Conservation (phyloP, 441 rosid genomes). For the Aquilaria agallochum region DNA sequence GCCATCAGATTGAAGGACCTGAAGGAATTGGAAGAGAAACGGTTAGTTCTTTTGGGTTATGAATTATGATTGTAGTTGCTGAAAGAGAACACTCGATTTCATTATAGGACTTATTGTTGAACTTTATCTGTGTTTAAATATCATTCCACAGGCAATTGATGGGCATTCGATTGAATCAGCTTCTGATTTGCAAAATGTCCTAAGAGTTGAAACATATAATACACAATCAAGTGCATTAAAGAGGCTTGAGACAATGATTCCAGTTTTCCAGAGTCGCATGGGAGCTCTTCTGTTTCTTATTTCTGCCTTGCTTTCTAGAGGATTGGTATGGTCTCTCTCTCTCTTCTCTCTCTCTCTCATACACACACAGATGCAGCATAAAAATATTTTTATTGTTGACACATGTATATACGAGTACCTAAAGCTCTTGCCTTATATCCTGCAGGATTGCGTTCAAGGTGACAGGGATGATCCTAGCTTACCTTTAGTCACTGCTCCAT, state of each 20-base stretch:
- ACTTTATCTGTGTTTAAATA: slow-evolving; percentile 27
- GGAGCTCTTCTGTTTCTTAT: slow-evolving; percentile 93
- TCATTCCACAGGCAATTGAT: slow-evolving; percentile 47
- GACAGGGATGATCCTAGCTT: slow-evolving; percentile 95
- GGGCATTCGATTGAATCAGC: slow-evolving; percentile 77
- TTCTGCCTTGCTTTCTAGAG: slow-evolving; percentile 92
- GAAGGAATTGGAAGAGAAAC: slow-evolving; percentile 33
- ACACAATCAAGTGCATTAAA: slow-evolving; percentile 47
- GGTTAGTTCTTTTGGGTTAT: slow-evolving; percentile 38
- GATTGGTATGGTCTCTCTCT: slow-evolving; percentile 65
- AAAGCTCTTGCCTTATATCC: not conserved
- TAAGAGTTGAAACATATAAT: slow-evolving; percentile 60
- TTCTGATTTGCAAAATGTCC: slow-evolving; percentile 68
- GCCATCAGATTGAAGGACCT: slow-evolving; percentile 30
- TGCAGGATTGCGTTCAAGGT: slow-evolving; percentile 76
- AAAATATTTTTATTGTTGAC: not conserved
- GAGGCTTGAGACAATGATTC: slow-evolving; percentile 56
- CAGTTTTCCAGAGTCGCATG: slow-evolving; percentile 86
- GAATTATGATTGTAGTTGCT: not conserved
- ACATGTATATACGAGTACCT: slow-evolving; percentile 1
- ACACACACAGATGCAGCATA: not conserved
- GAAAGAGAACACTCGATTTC: too few species aligned
- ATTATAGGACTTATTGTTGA: too few species aligned
- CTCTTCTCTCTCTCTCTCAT: not conserved
- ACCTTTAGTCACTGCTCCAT: slow-evolving; percentile 95